Base-by-base conservation (phyloP, 768 basidiomycete species). In the Macrolepiota fuliginosa region DNA sequence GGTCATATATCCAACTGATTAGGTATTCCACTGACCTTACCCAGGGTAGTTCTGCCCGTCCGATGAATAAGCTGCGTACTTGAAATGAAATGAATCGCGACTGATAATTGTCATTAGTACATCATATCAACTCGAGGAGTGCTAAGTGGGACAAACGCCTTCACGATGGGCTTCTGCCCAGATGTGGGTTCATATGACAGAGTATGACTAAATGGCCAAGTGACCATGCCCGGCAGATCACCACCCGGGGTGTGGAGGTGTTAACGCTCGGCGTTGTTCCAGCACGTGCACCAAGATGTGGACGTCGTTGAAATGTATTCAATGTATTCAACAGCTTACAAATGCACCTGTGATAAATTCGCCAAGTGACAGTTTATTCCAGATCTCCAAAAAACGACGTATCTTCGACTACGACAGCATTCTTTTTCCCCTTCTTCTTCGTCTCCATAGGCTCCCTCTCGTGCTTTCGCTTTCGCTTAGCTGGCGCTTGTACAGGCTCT, bases 371-470 rank as follows among this genome's bases (percentile, higher is more conserved):
- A 19, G 52, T 51, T 54, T 66, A 72, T 68, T 75, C 90, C 62
- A 92, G 73, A 49, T 80, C 88, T 49, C 83, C 81, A 67, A 92
- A 92, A 73, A 92, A 92, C 19, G 83, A 77, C 25, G 52, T 42
- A 10, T 77, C 77, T 32, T 87, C 83, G 3, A 80, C 80, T 35
- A 82, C 83, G 24, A 85, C 76, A 54, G 81, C 77, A 64, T 89
- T 87, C 64, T 77, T 80, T 24, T 85, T 85, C 70, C 84, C 88
- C 71, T 82, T 83, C 73, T 77, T 82, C 69, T 77, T 82, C 25
- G 75, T 71, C 36, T 71, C 71, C 56, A 86, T 67, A 4, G 79
- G 74, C 57, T 85, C 82, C 64, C 78, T 81, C 35, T 80, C 81
- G 32, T 76, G 80, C 67, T 84, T 86, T 62, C 79, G 78, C 69